phyloP scores from a whole-genome alignment of 177 flowering plant species.

The Tripterygium wilfordii region DNA sequence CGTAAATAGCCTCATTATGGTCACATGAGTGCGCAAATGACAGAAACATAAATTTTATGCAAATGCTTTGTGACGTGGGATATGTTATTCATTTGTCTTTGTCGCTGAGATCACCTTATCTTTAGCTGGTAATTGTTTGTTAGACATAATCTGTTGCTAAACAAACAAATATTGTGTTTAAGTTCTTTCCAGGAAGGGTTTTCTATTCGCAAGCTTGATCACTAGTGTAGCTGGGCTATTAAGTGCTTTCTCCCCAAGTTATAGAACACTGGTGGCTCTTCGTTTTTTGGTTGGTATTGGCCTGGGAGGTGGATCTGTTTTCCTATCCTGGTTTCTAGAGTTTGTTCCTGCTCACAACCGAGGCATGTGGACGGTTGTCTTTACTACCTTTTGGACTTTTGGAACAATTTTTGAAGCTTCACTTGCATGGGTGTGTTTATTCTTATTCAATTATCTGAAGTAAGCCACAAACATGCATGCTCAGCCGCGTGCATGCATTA shows the following conservation, averaged over 20 bases:
- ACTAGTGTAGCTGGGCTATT: slow-evolving; percentile 56
- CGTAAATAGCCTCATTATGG: too few species aligned
- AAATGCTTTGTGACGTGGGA: too few species aligned
- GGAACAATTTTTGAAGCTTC: slow-evolving; percentile 72
- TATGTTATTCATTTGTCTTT: neutral
- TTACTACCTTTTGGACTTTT: slow-evolving; percentile 66
- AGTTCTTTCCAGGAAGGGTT: slow-evolving; percentile 48
- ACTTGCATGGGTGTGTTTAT: slow-evolving; percentile 58
- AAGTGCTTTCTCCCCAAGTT: slow-evolving; percentile 76
- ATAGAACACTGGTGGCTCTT: slow-evolving; percentile 40
- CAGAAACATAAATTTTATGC: too few species aligned
- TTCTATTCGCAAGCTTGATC: slow-evolving; percentile 43
- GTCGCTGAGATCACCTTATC: too few species aligned
- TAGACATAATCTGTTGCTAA: too few species aligned
- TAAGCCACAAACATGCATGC: too few species aligned
- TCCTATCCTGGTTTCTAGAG: slow-evolving; percentile 80
- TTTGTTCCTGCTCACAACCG: slow-evolving; percentile 70
- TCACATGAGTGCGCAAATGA: too few species aligned
- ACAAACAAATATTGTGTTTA: too few species aligned
- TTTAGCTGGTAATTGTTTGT: too few species aligned
- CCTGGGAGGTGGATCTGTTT: slow-evolving; percentile 84
- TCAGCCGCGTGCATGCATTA: too few species aligned
- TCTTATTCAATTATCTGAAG: neutral
- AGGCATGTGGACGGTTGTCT: slow-evolving; percentile 74
- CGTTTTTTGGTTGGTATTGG: slow-evolving; percentile 83